Evolutionary conservation across 345 rosid species (phyloP).

Genomic region (Hirschfeldia incana): DNA sequence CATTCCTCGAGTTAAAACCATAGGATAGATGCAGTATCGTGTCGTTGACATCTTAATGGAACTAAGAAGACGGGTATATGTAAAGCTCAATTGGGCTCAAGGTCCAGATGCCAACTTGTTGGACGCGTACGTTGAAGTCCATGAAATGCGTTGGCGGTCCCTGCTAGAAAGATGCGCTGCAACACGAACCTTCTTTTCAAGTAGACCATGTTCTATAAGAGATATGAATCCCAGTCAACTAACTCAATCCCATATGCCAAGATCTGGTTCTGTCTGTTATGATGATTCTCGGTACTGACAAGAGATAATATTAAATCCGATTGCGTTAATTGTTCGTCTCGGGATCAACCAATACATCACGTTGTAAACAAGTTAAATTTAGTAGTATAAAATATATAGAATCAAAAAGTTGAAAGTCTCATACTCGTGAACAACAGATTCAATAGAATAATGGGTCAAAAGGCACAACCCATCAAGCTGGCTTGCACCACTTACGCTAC

Average conservation of each 20-base stretch:
- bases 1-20: conserved; percentile 99
- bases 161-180: not conserved
- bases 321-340: not conserved
- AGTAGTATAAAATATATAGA: not conserved
- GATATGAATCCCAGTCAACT: not conserved
- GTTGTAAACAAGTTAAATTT: not conserved
- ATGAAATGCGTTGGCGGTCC: not conserved
- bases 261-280: not conserved
- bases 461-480: not conserved
- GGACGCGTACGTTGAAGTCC: not conserved
- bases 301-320: not conserved
- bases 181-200: not conserved
- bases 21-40: conserved; percentile 98
- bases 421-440: not conserved
- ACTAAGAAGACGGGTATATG: conserved; percentile 82
- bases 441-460: not conserved
- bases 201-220: not conserved
- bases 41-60: conserved; percentile 79
- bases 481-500: not conserved
- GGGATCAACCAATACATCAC: not conserved
- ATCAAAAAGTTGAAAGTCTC: not conserved
- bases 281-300: not conserved
- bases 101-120: conserved; percentile 35
- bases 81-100: conserved; percentile 94
- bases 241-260: not conserved